Base-by-base conservation (phyloP, 139 green algal species). In the Coelastrella sp. region DNA sequence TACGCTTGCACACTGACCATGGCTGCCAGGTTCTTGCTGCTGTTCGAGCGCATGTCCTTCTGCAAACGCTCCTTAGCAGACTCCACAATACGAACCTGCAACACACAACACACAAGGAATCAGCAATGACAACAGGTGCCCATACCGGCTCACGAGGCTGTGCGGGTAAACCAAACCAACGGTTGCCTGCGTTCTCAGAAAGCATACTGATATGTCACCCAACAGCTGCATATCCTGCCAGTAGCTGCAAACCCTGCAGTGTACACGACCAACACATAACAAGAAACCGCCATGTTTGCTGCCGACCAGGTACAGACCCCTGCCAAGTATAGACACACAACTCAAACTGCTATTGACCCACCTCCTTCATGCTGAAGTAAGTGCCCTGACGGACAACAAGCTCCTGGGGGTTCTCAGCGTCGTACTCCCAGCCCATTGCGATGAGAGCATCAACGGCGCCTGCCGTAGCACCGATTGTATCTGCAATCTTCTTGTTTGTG, bases 341-440 rank as follows among this genome's bases (percentile, higher is more conserved):
- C 32, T 47, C 0, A 47, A 47, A 47, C 32, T 47, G 32, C 71
- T n/a, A 17, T 17, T 76, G 7, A 73, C 79, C 6, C 58, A 93
- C 91, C 88, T 93, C 88, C 79, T 92, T 89, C 91, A 93, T 93
- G 17, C n/a, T 80, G 61, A 93, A 79, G 84, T 77, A 93, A 60
- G 80, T 88, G 60, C 91, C 91, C 16, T 87, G 16, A 0, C 58
- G 83, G 22, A 93, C 73, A 7, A 93, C 78, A 20, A 93, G 84
- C 66, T 89, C 64, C 20, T 92, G 83, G 57, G 78, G 58, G 4
- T 90, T 78, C 3, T 85, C 88, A n/a, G 85, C 87, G 20, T 93
- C 91, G n/a, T 75, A 16, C 14, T 86, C 66, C 91, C 91, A 93
- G 54, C 91, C 91, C 47, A 93, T 84, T 5, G 91, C 91, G 5